Base-by-base conservation (phyloP, 371 early-diverging fungal species). In the Mucor racemosus region DNA sequence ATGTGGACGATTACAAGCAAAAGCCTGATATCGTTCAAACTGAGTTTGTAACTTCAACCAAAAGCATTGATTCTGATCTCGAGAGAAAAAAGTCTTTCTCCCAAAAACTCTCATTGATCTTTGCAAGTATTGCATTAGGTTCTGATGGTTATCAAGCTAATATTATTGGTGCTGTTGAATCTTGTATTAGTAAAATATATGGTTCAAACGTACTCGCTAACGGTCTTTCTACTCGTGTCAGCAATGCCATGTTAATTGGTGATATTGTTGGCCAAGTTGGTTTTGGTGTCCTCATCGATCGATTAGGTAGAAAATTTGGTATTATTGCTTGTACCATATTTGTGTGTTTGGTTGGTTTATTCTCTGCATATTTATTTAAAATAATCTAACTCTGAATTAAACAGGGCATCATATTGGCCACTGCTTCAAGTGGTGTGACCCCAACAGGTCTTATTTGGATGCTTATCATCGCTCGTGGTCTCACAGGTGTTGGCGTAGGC, bases 371-470 rank as follows among this genome's bases (percentile, higher is more conserved):
- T 35, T 11, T 10, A 15, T 34, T 55, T n/a, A 40, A 21, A 33
- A 19, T 50, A 26, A 50, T 26, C 26, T 38, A 58, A 35, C 17
- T 5, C 9, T 58, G n/a, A 58, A 26, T 26, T 26, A n/a, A 15
- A 21, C 38, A 58, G 31, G 84, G 84, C 39, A 78, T 77, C 26
- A 76, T 74, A 13, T 68, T 84, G 40, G 77, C 80, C 40, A 72
- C 82, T 19, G 84, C 73, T 7, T 66, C 69, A 5, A 70, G 68
- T 44, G 81, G 81, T 11, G 44, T 54, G 1, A 72, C 77, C 13
- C 67, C 79, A 4, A 64, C 61, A 1, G 84, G 84, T 8, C 58
- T 87, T 7, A 69, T 87, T 64, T 87, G 87, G 87, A 84, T 84
- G 65, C 60, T 87, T 77, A 79, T 85, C 6, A 62, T 87, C 26